Conservation (phyloP, 495 filamentous ascomycete species). For the Physcia stellaris region DNA sequence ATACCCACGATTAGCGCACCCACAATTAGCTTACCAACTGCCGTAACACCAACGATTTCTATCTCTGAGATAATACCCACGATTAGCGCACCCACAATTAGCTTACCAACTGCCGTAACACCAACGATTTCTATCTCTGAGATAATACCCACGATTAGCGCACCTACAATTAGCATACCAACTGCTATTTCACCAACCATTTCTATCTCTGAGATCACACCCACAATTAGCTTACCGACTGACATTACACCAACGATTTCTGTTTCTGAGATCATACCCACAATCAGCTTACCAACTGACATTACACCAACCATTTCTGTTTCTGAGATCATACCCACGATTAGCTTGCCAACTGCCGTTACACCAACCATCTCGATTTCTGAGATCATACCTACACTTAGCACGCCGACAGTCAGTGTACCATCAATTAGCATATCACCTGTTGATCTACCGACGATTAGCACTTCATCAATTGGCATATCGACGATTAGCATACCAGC, state of each 20-base stretch:
- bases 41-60: neutral
- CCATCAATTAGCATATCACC: neutral
- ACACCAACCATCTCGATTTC: neutral
- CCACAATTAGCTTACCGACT: neutral
- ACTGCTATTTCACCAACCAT: neutral
- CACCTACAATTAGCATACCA: neutral
- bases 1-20: neutral
- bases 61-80: too few relatives aligned
- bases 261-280: neutral
- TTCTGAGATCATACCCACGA: neutral
- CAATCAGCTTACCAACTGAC: neutral
- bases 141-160: neutral
- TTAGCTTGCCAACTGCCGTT: neutral
- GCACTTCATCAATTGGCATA: neutral
- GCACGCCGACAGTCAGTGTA: neutral
- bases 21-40: neutral
- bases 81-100: neutral
- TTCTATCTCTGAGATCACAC: neutral
- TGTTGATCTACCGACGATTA: neutral
- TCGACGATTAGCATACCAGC: neutral
- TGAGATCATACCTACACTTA: neutral
- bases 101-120: neutral
- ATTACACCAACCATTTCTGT: neutral
- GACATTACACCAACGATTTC: neutral
- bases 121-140: neutral